phyloP scores from a whole-genome alignment of 139 green algal species.

The Tetradesmus lagerheimii region DNA sequence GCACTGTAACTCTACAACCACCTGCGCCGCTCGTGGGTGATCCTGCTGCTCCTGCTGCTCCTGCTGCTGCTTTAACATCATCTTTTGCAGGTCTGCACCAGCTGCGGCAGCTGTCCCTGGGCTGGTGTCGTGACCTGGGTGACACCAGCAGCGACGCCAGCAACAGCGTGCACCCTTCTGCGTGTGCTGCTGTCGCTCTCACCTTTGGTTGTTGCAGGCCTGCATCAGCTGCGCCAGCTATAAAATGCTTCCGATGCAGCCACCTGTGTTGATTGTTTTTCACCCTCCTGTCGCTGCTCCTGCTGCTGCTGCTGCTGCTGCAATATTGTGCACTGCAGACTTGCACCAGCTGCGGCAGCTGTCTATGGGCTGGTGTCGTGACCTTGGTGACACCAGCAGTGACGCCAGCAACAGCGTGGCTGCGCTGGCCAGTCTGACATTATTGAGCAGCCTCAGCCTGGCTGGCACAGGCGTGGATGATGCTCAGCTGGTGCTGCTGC shows the following conservation, averaged over 20 bases:
- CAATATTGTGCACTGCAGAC: too few relatives aligned
- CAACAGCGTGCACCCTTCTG: constrained; percentile 31
- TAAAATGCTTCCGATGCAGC: too few relatives aligned
- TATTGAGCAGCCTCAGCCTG: constrained; percentile 2
- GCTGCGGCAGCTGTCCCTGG: constrained; percentile 3
- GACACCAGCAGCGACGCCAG: background rate
- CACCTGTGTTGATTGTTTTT: too few relatives aligned
- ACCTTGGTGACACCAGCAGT: background rate
- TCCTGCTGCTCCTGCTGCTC: background rate
- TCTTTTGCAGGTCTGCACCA: constrained; percentile 13
- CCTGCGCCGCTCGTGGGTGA: background rate
- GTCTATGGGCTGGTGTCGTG: constrained; percentile 27
- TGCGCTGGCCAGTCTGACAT: background rate
- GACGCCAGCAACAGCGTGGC: constrained; percentile 27
- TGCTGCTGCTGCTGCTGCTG: too few relatives aligned
- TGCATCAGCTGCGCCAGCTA: constrained; percentile 35
- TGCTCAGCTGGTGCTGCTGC: constrained; percentile 3
- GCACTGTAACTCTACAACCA: background rate
- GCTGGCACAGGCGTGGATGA: constrained; percentile 18
- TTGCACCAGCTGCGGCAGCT: too few relatives aligned
- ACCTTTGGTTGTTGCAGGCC: background rate
- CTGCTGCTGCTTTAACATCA: too few relatives aligned
- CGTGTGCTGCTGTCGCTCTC: background rate
- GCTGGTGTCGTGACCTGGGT: constrained; percentile 30
- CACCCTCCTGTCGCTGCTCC: too few relatives aligned